Conservation (phyloP, 1,139 yeast species). For the Pichia cactophila region DNA sequence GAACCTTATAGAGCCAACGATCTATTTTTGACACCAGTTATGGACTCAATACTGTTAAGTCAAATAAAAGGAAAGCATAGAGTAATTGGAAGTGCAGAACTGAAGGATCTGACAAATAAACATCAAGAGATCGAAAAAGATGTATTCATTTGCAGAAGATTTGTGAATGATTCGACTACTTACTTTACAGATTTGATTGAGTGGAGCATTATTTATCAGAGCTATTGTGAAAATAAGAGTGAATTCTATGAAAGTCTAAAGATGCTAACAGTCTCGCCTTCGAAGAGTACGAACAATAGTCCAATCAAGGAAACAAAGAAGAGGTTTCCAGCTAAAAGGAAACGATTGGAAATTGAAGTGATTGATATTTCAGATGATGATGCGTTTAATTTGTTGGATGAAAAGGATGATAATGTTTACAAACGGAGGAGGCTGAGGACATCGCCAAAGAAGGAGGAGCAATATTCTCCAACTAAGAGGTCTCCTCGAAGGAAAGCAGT, state of each 20-base stretch:
- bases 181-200: constrained; percentile 30
- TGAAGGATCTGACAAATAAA: constrained; percentile 8
- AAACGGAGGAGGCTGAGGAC: neutral
- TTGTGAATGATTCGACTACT: constrained; percentile 32
- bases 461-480: constrained; percentile 13
- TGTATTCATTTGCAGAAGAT: constrained; percentile 34
- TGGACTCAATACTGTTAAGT: constrained; percentile 29
- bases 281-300: constrained; percentile 7
- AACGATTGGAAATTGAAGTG: neutral
- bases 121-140: constrained; percentile 20
- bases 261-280: constrained; percentile 26
- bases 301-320: neutral
- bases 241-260: constrained; percentile 29
- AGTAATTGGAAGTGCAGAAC: constrained; percentile 28
- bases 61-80: constrained; percentile 31
- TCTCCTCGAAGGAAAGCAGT: constrained; percentile 25
- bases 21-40: constrained; percentile 36
- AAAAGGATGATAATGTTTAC: neutral
- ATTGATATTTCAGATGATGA: constrained; percentile 10
- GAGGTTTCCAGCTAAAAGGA: neutral
- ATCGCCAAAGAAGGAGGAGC: neutral
- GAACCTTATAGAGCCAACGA: constrained; percentile 27
- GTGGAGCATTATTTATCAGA: constrained; percentile 28
- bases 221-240: constrained; percentile 25
- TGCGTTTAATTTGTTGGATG: neutral